Percentiles rank a stretch among this genome's conserved stretches.
Evolutionary conservation across 2,329 filamentous ascomycete genomes (phyloP).

Genomic region (Trematosphaeria pertusa): DNA sequence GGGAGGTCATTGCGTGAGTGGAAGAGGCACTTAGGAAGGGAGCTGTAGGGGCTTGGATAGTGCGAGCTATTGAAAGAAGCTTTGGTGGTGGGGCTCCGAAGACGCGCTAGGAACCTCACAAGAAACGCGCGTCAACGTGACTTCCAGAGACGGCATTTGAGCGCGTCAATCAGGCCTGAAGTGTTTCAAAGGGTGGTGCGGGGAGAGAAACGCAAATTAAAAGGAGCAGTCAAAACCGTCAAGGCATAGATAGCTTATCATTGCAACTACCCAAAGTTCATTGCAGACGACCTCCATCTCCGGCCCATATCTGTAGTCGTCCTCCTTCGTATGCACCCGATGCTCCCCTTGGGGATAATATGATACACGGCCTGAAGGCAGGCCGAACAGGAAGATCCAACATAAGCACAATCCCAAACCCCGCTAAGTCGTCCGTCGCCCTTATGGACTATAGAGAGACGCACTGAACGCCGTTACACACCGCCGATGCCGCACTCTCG

Average conservation of each 20-base stretch:
- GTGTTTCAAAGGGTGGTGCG: no score
- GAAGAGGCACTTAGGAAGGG: background rate
- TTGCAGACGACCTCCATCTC: background rate
- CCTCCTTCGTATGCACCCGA: background rate
- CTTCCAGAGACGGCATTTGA: no score
- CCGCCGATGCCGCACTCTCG: slow-evolving; percentile 15
- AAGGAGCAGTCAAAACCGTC: no score
- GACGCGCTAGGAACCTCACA: slow-evolving; percentile 25
- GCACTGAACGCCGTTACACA: slow-evolving; percentile 13
- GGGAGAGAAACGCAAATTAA: no score
- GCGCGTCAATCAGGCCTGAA: no score
- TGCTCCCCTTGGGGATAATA: slow-evolving; percentile 13
- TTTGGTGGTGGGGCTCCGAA: slow-evolving; percentile 11
- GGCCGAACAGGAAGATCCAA: slow-evolving; percentile 5
- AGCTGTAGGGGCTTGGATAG: no score
- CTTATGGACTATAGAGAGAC: slow-evolving; percentile 11
- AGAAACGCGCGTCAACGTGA: slow-evolving; percentile 37
- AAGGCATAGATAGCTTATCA: background rate
- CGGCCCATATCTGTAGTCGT: background rate
- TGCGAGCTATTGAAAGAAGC: no score
- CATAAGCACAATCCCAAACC: no score
- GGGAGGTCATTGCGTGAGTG: slow-evolving; percentile 1
- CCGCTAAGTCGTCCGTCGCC: no score
- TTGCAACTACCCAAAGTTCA: slow-evolving; percentile 4
- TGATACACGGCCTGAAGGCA: slow-evolving; percentile 27